Evolutionary conservation across 2,329 filamentous ascomycete genomes (phyloP), one percentile per base, ranked within the genome.

Genomic region (Colletotrichum godetiae): DNA sequence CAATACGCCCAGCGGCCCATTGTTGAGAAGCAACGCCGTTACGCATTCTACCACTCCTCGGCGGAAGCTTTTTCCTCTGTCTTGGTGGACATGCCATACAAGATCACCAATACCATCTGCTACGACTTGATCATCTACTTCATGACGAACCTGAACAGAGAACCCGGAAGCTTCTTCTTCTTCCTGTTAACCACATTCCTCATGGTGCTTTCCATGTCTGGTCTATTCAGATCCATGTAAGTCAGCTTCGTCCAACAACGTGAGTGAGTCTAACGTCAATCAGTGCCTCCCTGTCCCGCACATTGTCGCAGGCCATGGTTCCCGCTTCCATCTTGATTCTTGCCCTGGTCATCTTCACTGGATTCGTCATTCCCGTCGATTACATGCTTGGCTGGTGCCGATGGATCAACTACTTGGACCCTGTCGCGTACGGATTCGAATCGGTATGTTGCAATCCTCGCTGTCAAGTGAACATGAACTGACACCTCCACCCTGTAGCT

Each of bases 51-150:
- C 57, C 82, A 83, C 29, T 81, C 83, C 0, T 69, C 68, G 12
- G 55, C 74, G 12, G 74, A 75, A 5, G 69, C 74, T 0, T 64
- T 75, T 24, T 72, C 74, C 6, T 75, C 72, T 5, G 58, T 71
- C 2, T 59, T 75, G 27, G 66, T 71, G 12, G 74, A 74, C 19
- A 68, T 75, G 37, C 74, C 74, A 61, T 75, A 81, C 80, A 86
- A 77, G 81, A 81, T 77, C 13, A 5, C 73, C 10, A 90, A 90
- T 74, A 82, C 88, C 1, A 84, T 92, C 73, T 82, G 85, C 7
- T 92, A 91, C 85, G 92, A 92, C 77, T 61, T 91, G 66, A 85
- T 88, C 2, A 79, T 93, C 1, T 93, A 93, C 81, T 92, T 93
- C 79, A 88, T 93, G 88, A 88, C 89, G 0, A 88, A 91, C 72